phyloP scores from a whole-genome alignment of 1,284 basidiomycete species.

The Filobasidium uniguttulatum region DNA sequence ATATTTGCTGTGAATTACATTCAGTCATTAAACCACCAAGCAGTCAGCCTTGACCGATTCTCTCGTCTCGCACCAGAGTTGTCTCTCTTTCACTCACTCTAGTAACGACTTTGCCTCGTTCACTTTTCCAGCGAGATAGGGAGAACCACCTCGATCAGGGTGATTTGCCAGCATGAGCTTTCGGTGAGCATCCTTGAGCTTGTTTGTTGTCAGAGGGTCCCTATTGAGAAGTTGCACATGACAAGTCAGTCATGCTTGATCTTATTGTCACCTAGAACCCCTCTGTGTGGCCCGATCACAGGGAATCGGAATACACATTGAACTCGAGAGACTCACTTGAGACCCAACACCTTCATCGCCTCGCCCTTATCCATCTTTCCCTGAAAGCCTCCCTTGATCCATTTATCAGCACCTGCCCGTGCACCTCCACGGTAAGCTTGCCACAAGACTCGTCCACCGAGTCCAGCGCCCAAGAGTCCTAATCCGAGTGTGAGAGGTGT shows the following conservation, averaged over 20 bases:
- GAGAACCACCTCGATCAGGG: constrained; percentile 88
- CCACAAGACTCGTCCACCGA: constrained; percentile 54
- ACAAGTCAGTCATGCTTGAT: background rate
- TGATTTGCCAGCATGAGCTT: constrained; percentile 91
- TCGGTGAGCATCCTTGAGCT: constrained; percentile 78
- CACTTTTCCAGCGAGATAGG: constrained; percentile 94
- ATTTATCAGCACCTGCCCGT: constrained; percentile 58
- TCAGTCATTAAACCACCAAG: too few relatives aligned
- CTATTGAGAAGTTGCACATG: constrained; percentile 36
- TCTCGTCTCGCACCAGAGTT: too few relatives aligned
- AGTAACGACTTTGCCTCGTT: constrained; percentile 81
- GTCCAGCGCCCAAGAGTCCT: constrained; percentile 62
- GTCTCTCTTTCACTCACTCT: constrained; percentile 41
- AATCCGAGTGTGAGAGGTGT: constrained; percentile 64
- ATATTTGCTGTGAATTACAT: too few relatives aligned
- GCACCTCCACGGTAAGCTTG: constrained; percentile 41
- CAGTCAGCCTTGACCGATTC: too few relatives aligned
- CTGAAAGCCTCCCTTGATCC: constrained; percentile 88
- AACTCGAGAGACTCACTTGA: constrained; percentile 51
- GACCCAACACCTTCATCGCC: constrained; percentile 78
- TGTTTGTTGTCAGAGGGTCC: constrained; percentile 56
- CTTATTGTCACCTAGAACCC: background rate
- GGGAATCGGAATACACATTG: background rate
- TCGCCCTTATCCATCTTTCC: constrained; percentile 91
- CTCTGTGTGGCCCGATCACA: background rate